A percentile compares a stretch with the other conserved stretches of the same genome.
Conservation (phyloP, 805 yeast genomes). For the Metschnikowia cerradonensis region DNA sequence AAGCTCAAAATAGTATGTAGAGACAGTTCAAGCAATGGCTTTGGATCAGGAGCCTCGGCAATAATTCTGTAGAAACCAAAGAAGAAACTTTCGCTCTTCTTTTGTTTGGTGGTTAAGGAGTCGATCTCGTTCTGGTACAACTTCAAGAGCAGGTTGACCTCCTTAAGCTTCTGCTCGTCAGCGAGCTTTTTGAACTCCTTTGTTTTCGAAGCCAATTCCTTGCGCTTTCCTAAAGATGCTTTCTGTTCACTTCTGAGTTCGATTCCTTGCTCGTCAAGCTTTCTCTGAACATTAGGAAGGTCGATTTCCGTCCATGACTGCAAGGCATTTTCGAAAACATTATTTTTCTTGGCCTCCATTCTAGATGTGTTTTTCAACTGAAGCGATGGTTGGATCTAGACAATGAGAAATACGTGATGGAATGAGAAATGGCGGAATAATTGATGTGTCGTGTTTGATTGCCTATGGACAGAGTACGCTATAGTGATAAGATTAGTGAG, state of each 20-base stretch:
- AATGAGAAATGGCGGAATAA: background rate
- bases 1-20: slow-evolving; percentile 57
- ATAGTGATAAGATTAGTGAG: background rate
- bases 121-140: slow-evolving; percentile 89
- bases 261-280: slow-evolving; percentile 69
- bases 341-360: slow-evolving; percentile 5
- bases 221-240: slow-evolving; percentile 63
- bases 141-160: slow-evolving; percentile 63
- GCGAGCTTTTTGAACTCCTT: slow-evolving; percentile 74
- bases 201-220: slow-evolving; percentile 77
- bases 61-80: slow-evolving; percentile 69
- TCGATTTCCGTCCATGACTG: slow-evolving; percentile 74
- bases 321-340: slow-evolving; percentile 41
- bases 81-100: slow-evolving; percentile 67
- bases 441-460: background rate
- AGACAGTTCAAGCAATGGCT: slow-evolving; percentile 69
- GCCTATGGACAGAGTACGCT: background rate
- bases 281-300: slow-evolving; percentile 63
- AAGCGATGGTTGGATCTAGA: no score
- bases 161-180: slow-evolving; percentile 61
- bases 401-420: background rate
- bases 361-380: background rate
- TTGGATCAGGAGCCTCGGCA: slow-evolving; percentile 93
- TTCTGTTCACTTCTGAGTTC: slow-evolving; percentile 70
- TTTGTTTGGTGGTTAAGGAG: slow-evolving; percentile 69